Percentiles rank a stretch among this genome's conserved stretches.
These are phyloP conservation scores for Ascochyta rabiei DNA, from an alignment of 2,329 filamentous ascomycete genomes.

Conservation along the genomic window DNA sequence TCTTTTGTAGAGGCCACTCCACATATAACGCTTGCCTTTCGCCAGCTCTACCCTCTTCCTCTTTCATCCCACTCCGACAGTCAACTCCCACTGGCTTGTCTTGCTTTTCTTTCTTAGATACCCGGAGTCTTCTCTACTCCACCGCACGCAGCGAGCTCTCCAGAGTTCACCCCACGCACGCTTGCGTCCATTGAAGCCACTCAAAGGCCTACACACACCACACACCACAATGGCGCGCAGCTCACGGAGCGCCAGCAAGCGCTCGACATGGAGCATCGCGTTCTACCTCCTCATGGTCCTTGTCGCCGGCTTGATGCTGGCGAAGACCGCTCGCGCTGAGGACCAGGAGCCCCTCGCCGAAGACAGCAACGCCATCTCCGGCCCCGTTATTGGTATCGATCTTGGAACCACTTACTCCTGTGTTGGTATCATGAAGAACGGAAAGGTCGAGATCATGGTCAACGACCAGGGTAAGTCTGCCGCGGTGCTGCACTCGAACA, in stretches of 20 bases:
- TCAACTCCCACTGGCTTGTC: slow-evolving; percentile 28
- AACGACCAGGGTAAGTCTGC: slow-evolving; percentile 50
- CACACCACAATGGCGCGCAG: slow-evolving; percentile 61
- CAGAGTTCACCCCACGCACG: slow-evolving; percentile 23
- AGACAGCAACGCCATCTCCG: slow-evolving; percentile 60
- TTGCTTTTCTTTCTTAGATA: slow-evolving; percentile 37
- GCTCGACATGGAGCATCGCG: slow-evolving; percentile 83
- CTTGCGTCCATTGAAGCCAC: slow-evolving; percentile 27
- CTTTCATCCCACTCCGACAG: slow-evolving; percentile 24
- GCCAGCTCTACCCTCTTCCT: slow-evolving; percentile 28
- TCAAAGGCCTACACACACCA: slow-evolving; percentile 24
- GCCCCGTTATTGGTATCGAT: slow-evolving; percentile 76
- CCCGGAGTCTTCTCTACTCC: slow-evolving; percentile 35
- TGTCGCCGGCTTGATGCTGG: slow-evolving; percentile 80
- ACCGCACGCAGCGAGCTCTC: slow-evolving; percentile 33
- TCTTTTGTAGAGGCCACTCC: slow-evolving; percentile 30
- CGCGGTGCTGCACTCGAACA: not conserved
- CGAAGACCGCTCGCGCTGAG: slow-evolving; percentile 74
- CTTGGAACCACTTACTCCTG: slow-evolving; percentile 94
- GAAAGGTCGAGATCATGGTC: slow-evolving; percentile 52
- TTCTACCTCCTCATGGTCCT: slow-evolving; percentile 92
- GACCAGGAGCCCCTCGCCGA: slow-evolving; percentile 69
- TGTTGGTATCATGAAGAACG: slow-evolving; percentile 71
- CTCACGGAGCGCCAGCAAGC: slow-evolving; percentile 70
- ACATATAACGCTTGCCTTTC: slow-evolving; percentile 41